Percentiles rank a stretch among this genome's conserved stretches.
phyloP scores from a whole-genome alignment of 1,139 yeast species.

The Candida sp. region DNA sequence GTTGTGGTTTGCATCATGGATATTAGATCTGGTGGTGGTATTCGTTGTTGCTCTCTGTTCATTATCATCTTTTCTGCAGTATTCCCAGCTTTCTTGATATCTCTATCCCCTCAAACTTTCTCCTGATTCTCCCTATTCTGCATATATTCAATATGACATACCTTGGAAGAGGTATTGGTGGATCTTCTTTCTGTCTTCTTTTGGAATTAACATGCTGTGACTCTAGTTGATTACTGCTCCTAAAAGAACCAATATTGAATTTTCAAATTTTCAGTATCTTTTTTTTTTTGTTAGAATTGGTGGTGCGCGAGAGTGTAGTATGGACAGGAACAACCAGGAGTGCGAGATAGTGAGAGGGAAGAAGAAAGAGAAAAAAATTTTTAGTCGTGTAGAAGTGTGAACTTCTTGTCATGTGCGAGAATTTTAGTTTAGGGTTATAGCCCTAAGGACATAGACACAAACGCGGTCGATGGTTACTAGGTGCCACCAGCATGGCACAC shows the following conservation, averaged over 20 bases:
- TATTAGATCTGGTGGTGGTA: background rate
- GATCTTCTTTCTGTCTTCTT: slow-evolving; percentile 99
- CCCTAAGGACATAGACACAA: background rate
- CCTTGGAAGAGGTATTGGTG: slow-evolving; percentile 99
- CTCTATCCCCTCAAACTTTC: too few relatives aligned
- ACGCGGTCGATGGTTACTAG: too few relatives aligned
- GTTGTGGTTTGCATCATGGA: background rate
- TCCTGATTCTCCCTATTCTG: slow-evolving; percentile 6
- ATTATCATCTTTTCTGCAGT: background rate
- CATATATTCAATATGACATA: slow-evolving; percentile 48
- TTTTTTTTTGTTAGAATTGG: slow-evolving; percentile 5
- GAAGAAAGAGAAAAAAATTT: background rate
- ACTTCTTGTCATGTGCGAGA: background rate
- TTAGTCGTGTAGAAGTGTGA: background rate
- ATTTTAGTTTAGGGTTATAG: slow-evolving; percentile 5
- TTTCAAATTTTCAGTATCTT: slow-evolving; percentile 5
- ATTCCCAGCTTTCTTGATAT: background rate
- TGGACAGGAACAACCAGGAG: background rate
- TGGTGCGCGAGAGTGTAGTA: slow-evolving; percentile 2
- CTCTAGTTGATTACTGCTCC: slow-evolving; percentile 6
- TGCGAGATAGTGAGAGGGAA: background rate
- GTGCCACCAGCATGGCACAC: too few relatives aligned
- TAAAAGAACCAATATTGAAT: slow-evolving; percentile 5
- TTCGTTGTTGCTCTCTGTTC: too few relatives aligned
- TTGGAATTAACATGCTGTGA: slow-evolving; percentile 91